Evolutionary conservation across 345 rosid genomes (phyloP), one percentile per base, ranked within the genome.

Genomic region (Raphanus sativus): DNA sequence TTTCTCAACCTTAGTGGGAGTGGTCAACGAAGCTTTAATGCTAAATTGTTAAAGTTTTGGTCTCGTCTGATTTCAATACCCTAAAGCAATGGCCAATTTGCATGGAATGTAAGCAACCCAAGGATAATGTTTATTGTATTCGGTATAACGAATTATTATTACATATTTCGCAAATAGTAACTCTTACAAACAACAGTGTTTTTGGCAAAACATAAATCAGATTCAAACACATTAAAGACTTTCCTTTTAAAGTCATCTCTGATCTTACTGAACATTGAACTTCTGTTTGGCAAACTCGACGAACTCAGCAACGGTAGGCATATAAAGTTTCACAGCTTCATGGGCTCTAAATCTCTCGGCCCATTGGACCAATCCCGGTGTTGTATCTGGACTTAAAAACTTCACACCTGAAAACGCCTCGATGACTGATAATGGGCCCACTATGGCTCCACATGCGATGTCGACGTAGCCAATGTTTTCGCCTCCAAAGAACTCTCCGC

Each of bases 401-500:
- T 86, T 77, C 13, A 82, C 55, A 24, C 82, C 86, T 1, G 50
- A 30, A 34, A 56, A 21, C 3, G 70, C 85, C 80, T 88, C 88
- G 0, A 77, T 58, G 2, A 89, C 89, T 34, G 85, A 83, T 0
- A 91, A 1, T 87, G 95, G 89, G 0, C 83, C 95, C 73, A 87
- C 63, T 25, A 48, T 72, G 68, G 84, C 17, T 0, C 98, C 98
- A 34, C 87, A 72, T 0, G 91, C 90, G 10, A 92, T 87, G 72
- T 92, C 98, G 0, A 88, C 62, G 29, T 52, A 87, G 4, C 96
- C 96, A 36, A 92, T 85, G 45, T 69, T 69, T 68, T 81, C 85
- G 3, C 92, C 98, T 6, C 98, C 93, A 21, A 91, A 93, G 81
- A 87, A 93, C 15, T 74, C 68, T 66, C 83, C 85, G 10, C 98